Base-by-base conservation (phyloP, 768 basidiomycete species). In the Podaxis mareebaensis region DNA sequence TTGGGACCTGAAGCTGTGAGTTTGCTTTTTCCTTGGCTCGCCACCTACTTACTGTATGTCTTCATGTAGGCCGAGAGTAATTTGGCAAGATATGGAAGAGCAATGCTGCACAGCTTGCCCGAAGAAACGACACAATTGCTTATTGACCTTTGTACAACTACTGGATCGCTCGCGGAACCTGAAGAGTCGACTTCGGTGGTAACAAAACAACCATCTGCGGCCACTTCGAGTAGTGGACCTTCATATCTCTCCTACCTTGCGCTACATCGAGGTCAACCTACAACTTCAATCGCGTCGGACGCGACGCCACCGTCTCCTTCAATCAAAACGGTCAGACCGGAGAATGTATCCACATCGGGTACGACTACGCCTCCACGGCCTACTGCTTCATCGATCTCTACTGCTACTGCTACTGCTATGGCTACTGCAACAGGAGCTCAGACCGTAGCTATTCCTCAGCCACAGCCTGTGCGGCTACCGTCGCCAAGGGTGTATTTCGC, bases 401-500 rank as follows among this genome's bases (percentile, higher is more conserved):
- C 76, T 1, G 69, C 74, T 4, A 65, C 78, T n/a, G 76, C 79
- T 4, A 72, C 77, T 36, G 22, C 76, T 67, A 61, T 67, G 24
- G 28, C 65, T 61, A 63, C 71, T 53, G 58, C 60, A 44, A 63
- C 80, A 56, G 53, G 60, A 44, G 53, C 53, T 17, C 61, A 61
- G 12, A 53, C 54, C 11, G 48, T 54, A 10, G 5, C 73, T 70
- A 36, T 13, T 10, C 13, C 67, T 70, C 1, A 68, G 17, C 72
- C 63, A 64, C 73, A 75, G 3, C 77, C 76, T 0, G 71, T 79
- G 7, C 85, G 85, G 69, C 78, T 83, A 0, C 90, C 94, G 0
- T 95, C 94, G 0, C 95, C 96, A 0, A 79, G 89, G 3, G 78
- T 91, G 36, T 99, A 94, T 74, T 99, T 98, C 70, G 89, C 95